phyloP scores from a whole-genome alignment of 352 stramenopile genomes.

The Pythium scleroteichum region DNA sequence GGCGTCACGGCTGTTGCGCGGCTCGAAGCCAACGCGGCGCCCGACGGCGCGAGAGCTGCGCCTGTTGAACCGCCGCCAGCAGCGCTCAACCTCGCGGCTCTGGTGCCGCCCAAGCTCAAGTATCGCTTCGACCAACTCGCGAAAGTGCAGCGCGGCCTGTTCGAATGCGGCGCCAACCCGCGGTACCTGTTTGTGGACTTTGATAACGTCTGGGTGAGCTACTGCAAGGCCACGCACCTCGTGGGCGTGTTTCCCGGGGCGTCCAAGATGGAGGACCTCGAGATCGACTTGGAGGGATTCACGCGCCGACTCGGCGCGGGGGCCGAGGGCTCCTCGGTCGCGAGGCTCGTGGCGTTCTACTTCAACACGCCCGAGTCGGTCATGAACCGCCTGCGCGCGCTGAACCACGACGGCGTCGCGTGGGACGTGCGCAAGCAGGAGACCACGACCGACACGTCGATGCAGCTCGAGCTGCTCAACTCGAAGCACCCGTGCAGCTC shows the following conservation, averaged over 20 bases:
- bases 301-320: conserved; percentile 30
- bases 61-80: background rate
- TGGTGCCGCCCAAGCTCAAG: background rate
- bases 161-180: conserved; percentile 3
- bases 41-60: background rate
- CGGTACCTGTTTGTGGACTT: conserved; percentile 48
- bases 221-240: conserved; percentile 31
- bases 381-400: conserved; percentile 9
- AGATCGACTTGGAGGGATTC: conserved; percentile 37
- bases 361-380: conserved; percentile 34
- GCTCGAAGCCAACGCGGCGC: background rate
- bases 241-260: conserved; percentile 32
- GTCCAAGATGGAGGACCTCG: conserved; percentile 28
- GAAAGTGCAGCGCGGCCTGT: background rate
- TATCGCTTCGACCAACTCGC: conserved; percentile 2
- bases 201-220: conserved; percentile 38
- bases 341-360: conserved; percentile 31
- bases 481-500: conserved; percentile 26
- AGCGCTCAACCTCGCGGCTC: too few species aligned
- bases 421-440: conserved; percentile 36
- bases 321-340: conserved; percentile 6
- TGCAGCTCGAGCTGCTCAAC: conserved; percentile 39
- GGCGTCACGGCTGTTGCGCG: background rate
- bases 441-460: conserved; percentile 32
- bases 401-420: conserved; percentile 21